phyloP scores from a whole-genome alignment of 768 basidiomycete species.

The Pulveroboletus sp. region DNA sequence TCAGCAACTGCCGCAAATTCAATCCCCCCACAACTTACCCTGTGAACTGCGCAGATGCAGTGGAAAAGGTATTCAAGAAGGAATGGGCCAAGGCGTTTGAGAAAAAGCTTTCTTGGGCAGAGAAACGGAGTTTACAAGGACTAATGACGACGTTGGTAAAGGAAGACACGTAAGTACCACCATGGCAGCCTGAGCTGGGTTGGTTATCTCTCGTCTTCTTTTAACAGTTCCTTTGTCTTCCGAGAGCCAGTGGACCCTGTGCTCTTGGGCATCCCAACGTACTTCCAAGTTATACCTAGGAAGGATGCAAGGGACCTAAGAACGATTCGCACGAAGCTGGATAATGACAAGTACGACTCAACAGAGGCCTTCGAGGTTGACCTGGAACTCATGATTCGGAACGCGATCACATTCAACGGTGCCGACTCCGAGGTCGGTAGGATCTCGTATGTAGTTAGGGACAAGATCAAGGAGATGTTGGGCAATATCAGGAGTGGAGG shows the following conservation, averaged over 20 bases:
- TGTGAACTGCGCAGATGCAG: conserved; percentile 59
- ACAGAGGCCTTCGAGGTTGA: conserved; percentile 80
- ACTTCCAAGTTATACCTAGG: conserved; percentile 78
- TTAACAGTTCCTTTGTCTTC: conserved; percentile 65
- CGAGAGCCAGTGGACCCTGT: conserved; percentile 88
- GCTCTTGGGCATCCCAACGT: conserved; percentile 75
- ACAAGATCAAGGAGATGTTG: conserved; percentile 52
- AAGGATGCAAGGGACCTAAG: conserved; percentile 85
- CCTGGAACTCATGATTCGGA: conserved; percentile 80
- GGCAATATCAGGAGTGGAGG: conserved; percentile 39
- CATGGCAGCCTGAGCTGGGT: not conserved
- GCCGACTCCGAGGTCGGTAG: conserved; percentile 72
- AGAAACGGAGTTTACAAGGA: conserved; percentile 73
- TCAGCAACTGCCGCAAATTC: conserved; percentile 88
- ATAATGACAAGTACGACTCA: conserved; percentile 76
- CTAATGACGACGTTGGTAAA: conserved; percentile 65
- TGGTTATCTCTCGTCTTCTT: not conserved
- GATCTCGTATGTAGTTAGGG: conserved; percentile 46
- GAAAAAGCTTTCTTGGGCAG: conserved; percentile 66
- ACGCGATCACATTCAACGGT: conserved; percentile 88
- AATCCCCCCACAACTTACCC: conserved; percentile 82
- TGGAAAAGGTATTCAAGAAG: conserved; percentile 74
- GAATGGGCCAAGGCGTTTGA: conserved; percentile 82
- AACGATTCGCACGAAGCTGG: conserved; percentile 77
- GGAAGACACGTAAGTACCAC: conserved; percentile 54